Conservation (phyloP, 2,329 filamentous ascomycete genomes). For the Fusarium heterosporum region DNA sequence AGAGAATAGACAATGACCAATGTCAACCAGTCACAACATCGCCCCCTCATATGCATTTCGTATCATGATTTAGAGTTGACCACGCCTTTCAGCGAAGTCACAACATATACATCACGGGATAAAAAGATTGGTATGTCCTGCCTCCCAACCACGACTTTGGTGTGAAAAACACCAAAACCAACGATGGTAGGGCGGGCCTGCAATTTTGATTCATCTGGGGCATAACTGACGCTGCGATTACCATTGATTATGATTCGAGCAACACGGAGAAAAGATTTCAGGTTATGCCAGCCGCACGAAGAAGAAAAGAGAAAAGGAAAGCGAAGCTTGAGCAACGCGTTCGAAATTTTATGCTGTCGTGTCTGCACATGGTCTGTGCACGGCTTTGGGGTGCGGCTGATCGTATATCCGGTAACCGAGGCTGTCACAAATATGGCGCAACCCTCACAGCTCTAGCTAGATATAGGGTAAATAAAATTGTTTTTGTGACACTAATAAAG, state of each 20-base stretch:
- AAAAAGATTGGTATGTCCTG: constrained; percentile 55
- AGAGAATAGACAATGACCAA: constrained; percentile 40
- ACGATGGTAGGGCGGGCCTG: constrained; percentile 70
- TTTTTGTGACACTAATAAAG: neutral
- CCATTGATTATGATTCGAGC: constrained; percentile 74
- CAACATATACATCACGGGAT: constrained; percentile 12
- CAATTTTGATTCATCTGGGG: constrained; percentile 85
- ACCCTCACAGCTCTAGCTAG: too few relatives aligned
- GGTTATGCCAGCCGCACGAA: constrained; percentile 85
- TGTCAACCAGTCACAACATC: neutral
- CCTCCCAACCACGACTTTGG: constrained; percentile 53
- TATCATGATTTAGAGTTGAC: neutral
- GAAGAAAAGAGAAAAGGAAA: constrained; percentile 67
- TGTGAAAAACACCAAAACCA: constrained; percentile 49
- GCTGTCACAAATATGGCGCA: neutral
- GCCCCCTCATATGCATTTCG: neutral
- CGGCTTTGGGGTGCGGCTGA: neutral
- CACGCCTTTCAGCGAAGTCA: neutral
- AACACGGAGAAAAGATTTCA: constrained; percentile 79
- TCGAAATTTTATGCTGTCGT: constrained; percentile 47
- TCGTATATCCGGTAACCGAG: constrained; percentile 12
- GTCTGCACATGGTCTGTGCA: constrained; percentile 18
- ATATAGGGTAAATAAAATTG: neutral
- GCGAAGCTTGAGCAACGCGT: constrained; percentile 37
- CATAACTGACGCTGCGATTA: constrained; percentile 78